Base-by-base conservation (phyloP, 805 yeast species). In the Zygosaccharomyces bisporus region DNA sequence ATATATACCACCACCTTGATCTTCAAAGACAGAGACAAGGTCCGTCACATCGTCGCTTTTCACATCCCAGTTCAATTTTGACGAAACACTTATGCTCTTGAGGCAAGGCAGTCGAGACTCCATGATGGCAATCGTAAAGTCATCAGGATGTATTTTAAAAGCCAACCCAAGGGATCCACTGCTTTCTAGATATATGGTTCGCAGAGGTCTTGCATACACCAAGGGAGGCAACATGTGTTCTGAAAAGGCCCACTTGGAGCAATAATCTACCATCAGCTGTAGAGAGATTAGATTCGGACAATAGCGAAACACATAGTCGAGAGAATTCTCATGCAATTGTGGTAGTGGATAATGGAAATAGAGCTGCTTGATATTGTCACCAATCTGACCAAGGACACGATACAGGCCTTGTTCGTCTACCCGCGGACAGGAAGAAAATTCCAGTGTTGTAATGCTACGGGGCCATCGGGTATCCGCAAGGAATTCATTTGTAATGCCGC, bases 291-390 rank as follows among this genome's bases (percentile, higher is more conserved):
- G 68, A 46, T 82, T 76, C 3, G 96, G 95, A 62, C 98, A 91
- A 57, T 80, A 80, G 12, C 74, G 64, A 54, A 91, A 81, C 1
- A 86, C 74, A 40, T 74, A 69, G 63, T 93, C 96, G 54, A 90
- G 68, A 0, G 95, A 80, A 49, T 78, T 76, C 7, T 76, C 79
- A 24, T 75, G 71, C 24, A 91, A 67, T 1, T 81, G 79, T 0
- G 96, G 96, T 90, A 91, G 80, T 2, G 99, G 99, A 57, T 86
- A 93, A 49, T 79, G 81, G 18, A 90, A 79, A 35, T 81, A 75
- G 18, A 91, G 68, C 19, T 77, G 72, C 27, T 70, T 76, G 42
- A 91, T 66, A 47, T 80, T 76, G 20, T 70, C 73, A 0, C 98
- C 98, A 36, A 84, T 73, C 35, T 76, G 75, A 24, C 71, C 66